Percentiles rank a stretch among this genome's conserved stretches.
Conservation (phyloP, 2,329 filamentous ascomycete species). For the Colletotrichum horii region DNA sequence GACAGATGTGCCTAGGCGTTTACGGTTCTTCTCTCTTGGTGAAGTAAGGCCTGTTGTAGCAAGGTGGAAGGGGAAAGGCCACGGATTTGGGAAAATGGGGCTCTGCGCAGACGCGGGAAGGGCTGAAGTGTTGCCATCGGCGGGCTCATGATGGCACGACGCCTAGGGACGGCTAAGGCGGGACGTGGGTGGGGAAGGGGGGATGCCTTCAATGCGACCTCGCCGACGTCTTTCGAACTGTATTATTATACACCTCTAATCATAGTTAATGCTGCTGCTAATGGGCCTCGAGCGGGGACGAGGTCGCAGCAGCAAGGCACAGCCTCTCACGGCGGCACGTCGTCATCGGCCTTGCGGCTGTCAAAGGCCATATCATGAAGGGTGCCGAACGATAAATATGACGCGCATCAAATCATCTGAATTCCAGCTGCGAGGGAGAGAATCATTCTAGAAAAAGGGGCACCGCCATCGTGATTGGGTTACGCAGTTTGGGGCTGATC, state of each 20-base stretch:
- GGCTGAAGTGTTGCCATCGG: neutral
- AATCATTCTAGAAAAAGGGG: neutral
- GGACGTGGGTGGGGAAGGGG: neutral
- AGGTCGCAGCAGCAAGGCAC: neutral
- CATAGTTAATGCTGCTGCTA: neutral
- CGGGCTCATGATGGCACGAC: conserved; percentile 12
- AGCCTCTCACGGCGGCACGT: neutral
- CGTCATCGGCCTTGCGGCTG: neutral
- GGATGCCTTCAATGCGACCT: neutral
- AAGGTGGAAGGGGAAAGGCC: neutral
- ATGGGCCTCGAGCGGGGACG: neutral
- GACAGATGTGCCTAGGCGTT: neutral
- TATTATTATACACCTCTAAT: neutral
- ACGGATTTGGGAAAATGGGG: neutral
- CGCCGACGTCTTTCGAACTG: neutral
- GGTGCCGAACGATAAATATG: neutral
- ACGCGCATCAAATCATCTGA: conserved; percentile 1
- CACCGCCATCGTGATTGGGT: neutral
- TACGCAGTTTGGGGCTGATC: neutral
- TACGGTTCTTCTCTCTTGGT: neutral
- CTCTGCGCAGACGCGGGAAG: conserved; percentile 4
- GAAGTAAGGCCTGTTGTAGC: neutral
- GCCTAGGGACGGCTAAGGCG: neutral
- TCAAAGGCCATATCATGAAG: neutral
- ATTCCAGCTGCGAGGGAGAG: neutral